These are phyloP conservation scores for Cyberlindnera mycetangii DNA, from an alignment of 805 yeast species.

Conservation along the genomic window DNA sequence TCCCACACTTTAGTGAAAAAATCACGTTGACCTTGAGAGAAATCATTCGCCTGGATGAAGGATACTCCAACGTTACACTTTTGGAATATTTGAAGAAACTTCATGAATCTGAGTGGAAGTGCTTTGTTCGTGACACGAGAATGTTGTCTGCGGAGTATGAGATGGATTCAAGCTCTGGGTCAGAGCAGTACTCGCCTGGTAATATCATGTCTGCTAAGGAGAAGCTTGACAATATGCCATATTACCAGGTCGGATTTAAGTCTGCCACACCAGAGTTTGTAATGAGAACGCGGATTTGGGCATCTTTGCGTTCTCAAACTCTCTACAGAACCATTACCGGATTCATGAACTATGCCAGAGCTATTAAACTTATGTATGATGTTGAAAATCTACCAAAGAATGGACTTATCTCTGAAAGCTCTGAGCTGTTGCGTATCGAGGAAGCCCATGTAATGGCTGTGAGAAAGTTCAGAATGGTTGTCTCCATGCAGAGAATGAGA, in stretches of 20 bases:
- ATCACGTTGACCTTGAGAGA: constrained; percentile 74
- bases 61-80: constrained; percentile 56
- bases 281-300: constrained; percentile 72
- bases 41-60: constrained; percentile 69
- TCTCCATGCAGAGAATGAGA: constrained; percentile 60
- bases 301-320: constrained; percentile 71
- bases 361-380: constrained; percentile 60
- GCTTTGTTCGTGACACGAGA: constrained; percentile 66
- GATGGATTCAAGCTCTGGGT: constrained; percentile 7
- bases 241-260: constrained; percentile 62
- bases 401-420: constrained; percentile 16
- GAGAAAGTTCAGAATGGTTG: constrained; percentile 61
- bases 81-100: constrained; percentile 67
- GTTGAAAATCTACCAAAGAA: constrained; percentile 46
- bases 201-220: constrained; percentile 14
- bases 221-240: constrained; percentile 50
- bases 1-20: constrained; percentile 87
- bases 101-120: constrained; percentile 66
- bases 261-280: constrained; percentile 55
- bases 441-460: constrained; percentile 53
- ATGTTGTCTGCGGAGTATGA: constrained; percentile 49
- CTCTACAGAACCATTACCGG: constrained; percentile 72
- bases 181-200: constrained; percentile 18
- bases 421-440: constrained; percentile 39
- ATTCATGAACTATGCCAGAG: constrained; percentile 66